Evolutionary conservation across 768 basidiomycete genomes (phyloP).

Genomic region (Lactifluus subvellereus): DNA sequence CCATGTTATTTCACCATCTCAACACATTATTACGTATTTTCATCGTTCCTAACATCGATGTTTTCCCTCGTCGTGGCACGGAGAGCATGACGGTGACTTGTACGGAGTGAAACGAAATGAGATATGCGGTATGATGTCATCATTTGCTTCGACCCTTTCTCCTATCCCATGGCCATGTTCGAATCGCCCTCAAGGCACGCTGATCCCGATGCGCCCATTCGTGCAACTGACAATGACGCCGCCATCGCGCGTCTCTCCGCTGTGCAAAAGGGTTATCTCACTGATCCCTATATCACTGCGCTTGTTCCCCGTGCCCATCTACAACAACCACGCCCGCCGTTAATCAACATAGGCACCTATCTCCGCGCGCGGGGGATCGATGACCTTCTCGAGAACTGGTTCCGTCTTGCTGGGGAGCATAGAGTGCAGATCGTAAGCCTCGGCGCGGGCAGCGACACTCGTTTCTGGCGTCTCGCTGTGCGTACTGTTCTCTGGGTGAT

Average conservation of each 20-base stretch:
- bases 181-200: background rate
- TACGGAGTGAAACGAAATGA: slow-evolving; percentile 6
- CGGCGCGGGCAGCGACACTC: slow-evolving; percentile 92
- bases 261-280: slow-evolving; percentile 68
- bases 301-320: slow-evolving; percentile 66
- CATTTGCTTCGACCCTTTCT: background rate
- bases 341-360: slow-evolving; percentile 95
- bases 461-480: slow-evolving; percentile 89
- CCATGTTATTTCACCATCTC: slow-evolving; percentile 9
- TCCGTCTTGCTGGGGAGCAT: slow-evolving; percentile 39
- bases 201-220: slow-evolving; percentile 58
- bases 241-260: slow-evolving; percentile 84
- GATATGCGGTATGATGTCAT: slow-evolving; percentile 4
- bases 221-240: slow-evolving; percentile 79
- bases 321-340: slow-evolving; percentile 59
- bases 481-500: slow-evolving; percentile 30
- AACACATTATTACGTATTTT: slow-evolving; percentile 13
- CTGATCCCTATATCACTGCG: slow-evolving; percentile 64
- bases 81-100: background rate
- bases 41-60: background rate
- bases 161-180: background rate
- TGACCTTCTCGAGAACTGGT: slow-evolving; percentile 55
- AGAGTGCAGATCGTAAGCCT: slow-evolving; percentile 85
- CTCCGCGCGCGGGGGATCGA: slow-evolving; percentile 81
- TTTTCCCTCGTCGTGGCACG: slow-evolving; percentile 3